phyloP scores from a whole-genome alignment of 208 protist species.

The Trypanosoma lewisi region DNA sequence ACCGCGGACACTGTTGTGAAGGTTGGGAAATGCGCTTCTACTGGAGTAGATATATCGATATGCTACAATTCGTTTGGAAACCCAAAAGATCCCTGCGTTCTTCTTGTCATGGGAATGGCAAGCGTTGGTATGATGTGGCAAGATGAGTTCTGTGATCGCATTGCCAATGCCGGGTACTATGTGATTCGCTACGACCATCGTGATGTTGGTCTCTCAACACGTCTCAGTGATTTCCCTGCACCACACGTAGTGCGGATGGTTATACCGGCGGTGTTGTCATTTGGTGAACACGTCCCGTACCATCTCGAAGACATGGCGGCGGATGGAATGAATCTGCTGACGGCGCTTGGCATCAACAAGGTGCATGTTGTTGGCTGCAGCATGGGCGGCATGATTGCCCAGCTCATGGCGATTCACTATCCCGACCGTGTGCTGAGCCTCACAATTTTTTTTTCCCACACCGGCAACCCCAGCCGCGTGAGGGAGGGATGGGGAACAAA shows the following conservation, averaged over 20 bases:
- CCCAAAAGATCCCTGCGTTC: slow-evolving; percentile 51
- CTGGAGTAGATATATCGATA: slow-evolving; percentile 55
- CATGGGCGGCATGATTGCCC: slow-evolving; percentile 85
- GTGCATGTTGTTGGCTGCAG: slow-evolving; percentile 69
- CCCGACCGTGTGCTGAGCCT: slow-evolving; percentile 58
- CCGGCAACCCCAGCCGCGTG: slow-evolving; percentile 33
- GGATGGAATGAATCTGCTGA: slow-evolving; percentile 64
- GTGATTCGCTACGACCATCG: slow-evolving; percentile 85
- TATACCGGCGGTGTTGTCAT: slow-evolving; percentile 41
- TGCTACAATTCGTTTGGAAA: slow-evolving; percentile 82
- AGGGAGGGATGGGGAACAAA: background rate
- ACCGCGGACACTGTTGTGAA: slow-evolving; percentile 38
- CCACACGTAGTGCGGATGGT: slow-evolving; percentile 39
- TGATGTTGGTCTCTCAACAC: slow-evolving; percentile 62
- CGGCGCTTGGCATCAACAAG: slow-evolving; percentile 40
- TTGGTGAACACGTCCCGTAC: slow-evolving; percentile 52
- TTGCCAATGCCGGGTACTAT: slow-evolving; percentile 54
- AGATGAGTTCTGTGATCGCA: slow-evolving; percentile 32
- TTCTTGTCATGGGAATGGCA: slow-evolving; percentile 63
- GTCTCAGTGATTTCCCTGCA: slow-evolving; percentile 38
- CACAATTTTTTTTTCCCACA: slow-evolving; percentile 55
- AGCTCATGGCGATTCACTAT: slow-evolving; percentile 60
- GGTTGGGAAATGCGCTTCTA: slow-evolving; percentile 60
- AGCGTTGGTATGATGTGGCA: slow-evolving; percentile 31
- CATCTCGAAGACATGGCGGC: slow-evolving; percentile 62